Evolutionary conservation across 768 basidiomycete genomes (phyloP).

Genomic region (Trichaptum fuscoviolaceum): DNA sequence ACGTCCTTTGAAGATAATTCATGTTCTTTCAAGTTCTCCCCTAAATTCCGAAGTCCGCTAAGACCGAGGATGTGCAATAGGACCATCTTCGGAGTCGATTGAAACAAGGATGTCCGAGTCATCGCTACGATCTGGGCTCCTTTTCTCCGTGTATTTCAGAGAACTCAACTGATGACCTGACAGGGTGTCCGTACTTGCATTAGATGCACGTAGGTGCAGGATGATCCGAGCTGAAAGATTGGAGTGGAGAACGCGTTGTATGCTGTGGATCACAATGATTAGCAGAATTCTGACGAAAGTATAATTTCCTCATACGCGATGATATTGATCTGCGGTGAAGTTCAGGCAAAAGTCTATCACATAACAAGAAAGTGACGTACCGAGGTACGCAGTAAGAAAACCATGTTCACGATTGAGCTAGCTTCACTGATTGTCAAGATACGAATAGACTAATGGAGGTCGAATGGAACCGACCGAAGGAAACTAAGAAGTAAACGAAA

Average conservation of each 20-base stretch:
- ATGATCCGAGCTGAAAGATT: background rate
- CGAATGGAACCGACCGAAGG: background rate
- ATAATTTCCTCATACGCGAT: background rate
- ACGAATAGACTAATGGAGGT: background rate
- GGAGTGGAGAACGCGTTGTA: background rate
- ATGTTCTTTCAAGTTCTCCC: too few relatives aligned
- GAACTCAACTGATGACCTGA: background rate
- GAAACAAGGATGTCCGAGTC: too few relatives aligned
- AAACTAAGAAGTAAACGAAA: background rate
- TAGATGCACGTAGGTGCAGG: background rate
- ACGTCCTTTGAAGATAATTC: too few relatives aligned
- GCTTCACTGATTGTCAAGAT: background rate
- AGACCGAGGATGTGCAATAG: too few relatives aligned
- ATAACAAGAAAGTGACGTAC: background rate
- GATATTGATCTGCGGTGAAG: background rate
- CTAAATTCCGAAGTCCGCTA: too few relatives aligned
- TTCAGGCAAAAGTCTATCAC: background rate
- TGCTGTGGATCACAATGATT: background rate
- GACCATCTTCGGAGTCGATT: too few relatives aligned
- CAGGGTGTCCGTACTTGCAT: background rate
- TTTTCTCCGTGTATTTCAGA: background rate
- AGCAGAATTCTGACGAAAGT: too few relatives aligned
- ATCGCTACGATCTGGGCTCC: background rate
- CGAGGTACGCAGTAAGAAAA: background rate
- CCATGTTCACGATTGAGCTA: background rate